Base-by-base conservation (phyloP, 2,329 filamentous ascomycete genomes). In the Trichoderma endophyticum region DNA sequence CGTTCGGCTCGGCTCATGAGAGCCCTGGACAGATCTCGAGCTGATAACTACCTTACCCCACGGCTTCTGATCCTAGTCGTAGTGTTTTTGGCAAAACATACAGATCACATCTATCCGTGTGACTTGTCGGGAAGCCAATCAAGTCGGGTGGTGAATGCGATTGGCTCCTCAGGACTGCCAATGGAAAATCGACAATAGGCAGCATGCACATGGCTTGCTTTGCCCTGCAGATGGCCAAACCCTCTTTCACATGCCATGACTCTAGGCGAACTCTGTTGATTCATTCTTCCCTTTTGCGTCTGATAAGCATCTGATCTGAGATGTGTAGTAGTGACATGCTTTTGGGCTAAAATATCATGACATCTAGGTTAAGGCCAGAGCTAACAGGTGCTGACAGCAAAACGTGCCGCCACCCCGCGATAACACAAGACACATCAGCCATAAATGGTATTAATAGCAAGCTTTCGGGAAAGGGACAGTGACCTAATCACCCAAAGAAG, bases 381-480 rank as follows among this genome's bases (percentile, higher is more conserved):
- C 56, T 36, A 36, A 32, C 12, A 30, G 30, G 9, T 14, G 24
- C 21, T n/a, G 43, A 51, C 15, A 54, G 26, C 21, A 9, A 34
- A 43, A 57, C 21, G 34, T 39, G 9, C 14, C 48, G 48, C 63
- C 9, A n/a, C 30, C 30, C 14, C 6, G 18, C 12, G 21, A 43
- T 26, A 15, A 56, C 21, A 21, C 26, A 39, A 4, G 14, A 39
- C 36, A 43, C 3, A 43, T 43, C 39, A 32, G 48, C 48, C 48
- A 54, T 54, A 8, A 4, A 11, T 32, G n/a, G n/a, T 39, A 36
- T 36, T 66, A 67, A 28, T 36, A 57, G 51, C 39, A 39, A n/a
- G 64, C 43, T 56, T 67, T 57, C 64, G 64, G 64, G 64, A 67
- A 67, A 67, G 21, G 64, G 15, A 36, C 51, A 26, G 32, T 67